Base-by-base conservation (phyloP, 2,329 filamentous ascomycete species). In the Cytospora leucostoma region DNA sequence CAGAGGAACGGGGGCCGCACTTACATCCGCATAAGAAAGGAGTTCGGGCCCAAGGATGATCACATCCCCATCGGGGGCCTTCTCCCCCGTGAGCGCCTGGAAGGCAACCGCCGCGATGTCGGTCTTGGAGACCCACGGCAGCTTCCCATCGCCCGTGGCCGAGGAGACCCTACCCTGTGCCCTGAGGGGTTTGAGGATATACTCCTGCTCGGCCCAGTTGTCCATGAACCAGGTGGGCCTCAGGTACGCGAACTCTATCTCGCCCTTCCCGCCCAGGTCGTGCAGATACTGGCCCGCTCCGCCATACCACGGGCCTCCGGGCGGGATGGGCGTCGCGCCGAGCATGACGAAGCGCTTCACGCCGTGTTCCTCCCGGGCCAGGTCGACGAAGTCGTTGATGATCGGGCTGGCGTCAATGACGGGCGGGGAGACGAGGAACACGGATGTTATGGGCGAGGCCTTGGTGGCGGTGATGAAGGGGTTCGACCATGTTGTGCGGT, bases 221-320 rank as follows among this genome's bases (percentile, higher is more conserved):
- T 83, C 79, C 80, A 62, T 56, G 62, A 83, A 83, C 78, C 80
- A 84, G 17, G 76, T 79, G 5, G 80, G 78, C 62, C 79, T 68
- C 66, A 83, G 63, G 8, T 80, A 74, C 6, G 74, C 73, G 73
- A 76, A 82, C 58, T 78, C 77, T 1, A 79, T 67, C 17, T 74
- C 71, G 0, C 73, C 75, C 27, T 62, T 53, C 17, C 70, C 67
- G 13, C 74, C 76, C 2, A 78, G 71, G 68, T 75, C 70, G 10
- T 71, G 65, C 32, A 82, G 67, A 61, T 79, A 78, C 37, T 71
- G 68, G 59, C 77, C 76, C 27, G 79, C 73, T 52, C 71, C 65
- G 0, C 76, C 76, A 70, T 75, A 73, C 4, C 70, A 68, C 4
- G 71, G 70, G 3, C 75, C 76, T 2, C 76, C 78, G 8, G 73